phyloP scores from a whole-genome alignment of 2,329 filamentous ascomycete genomes.

The Talaromyces sp. region DNA sequence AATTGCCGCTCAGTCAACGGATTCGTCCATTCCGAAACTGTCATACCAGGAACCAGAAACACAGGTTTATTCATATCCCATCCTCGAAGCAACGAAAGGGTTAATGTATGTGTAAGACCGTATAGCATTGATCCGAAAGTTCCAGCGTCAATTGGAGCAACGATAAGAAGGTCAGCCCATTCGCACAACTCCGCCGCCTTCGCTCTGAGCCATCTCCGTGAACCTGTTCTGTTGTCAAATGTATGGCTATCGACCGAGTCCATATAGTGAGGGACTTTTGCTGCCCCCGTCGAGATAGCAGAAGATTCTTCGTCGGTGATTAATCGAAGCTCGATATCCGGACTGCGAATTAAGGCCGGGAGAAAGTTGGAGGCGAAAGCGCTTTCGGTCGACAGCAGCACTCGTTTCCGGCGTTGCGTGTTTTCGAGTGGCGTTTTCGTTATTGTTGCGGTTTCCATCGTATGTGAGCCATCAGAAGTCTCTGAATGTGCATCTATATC shows the following conservation, averaged over 20 bases:
- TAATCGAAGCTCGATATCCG: slow-evolving; percentile 42
- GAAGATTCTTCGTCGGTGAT: slow-evolving; percentile 43
- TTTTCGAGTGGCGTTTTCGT: slow-evolving; percentile 3
- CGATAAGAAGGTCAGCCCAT: slow-evolving; percentile 84
- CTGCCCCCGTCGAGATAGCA: slow-evolving; percentile 37
- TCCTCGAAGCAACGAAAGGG: slow-evolving; percentile 76
- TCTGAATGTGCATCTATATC: not conserved
- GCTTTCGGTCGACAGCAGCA: slow-evolving; percentile 41
- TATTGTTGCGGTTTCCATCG: slow-evolving; percentile 5
- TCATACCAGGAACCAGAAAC: slow-evolving; percentile 84
- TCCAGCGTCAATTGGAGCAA: slow-evolving; percentile 82
- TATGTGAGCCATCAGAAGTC: not conserved
- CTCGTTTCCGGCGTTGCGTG: slow-evolving; percentile 28
- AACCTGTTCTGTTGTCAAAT: slow-evolving; percentile 39
- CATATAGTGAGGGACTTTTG: slow-evolving; percentile 42
- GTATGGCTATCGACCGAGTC: slow-evolving; percentile 42
- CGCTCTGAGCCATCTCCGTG: slow-evolving; percentile 42
- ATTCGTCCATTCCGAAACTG: slow-evolving; percentile 83
- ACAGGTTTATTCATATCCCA: slow-evolving; percentile 88
- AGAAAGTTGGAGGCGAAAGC: slow-evolving; percentile 42
- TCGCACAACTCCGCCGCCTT: slow-evolving; percentile 65
- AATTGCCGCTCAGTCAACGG: slow-evolving; percentile 85
- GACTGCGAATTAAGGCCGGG: slow-evolving; percentile 38
- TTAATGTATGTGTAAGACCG: slow-evolving; percentile 75
- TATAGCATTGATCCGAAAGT: slow-evolving; percentile 83